Percentiles rank a stretch among this genome's conserved stretches.
phyloP scores from a whole-genome alignment of 108 stramenopile genomes.

The Nannochloropsis oceanica region DNA sequence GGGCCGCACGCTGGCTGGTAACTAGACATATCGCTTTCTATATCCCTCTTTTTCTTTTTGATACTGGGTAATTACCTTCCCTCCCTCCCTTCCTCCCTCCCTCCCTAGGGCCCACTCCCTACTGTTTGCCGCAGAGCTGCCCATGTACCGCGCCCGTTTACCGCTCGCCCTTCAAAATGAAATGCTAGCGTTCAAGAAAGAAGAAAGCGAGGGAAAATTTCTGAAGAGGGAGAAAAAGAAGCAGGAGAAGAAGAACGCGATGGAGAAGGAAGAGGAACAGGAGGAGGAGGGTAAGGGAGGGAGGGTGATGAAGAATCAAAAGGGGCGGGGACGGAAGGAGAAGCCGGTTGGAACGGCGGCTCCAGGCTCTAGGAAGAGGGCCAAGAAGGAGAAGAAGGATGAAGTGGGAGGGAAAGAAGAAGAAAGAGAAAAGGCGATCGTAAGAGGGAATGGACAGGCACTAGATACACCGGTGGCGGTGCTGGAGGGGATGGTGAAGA shows the following conservation, averaged over 20 bases:
- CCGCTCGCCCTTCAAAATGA: conserved; percentile 22
- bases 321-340: not conserved
- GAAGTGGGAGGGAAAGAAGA: not conserved
- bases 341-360: not conserved
- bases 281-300: not conserved
- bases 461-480: too few species aligned
- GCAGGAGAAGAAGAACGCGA: not conserved
- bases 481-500: too few species aligned
- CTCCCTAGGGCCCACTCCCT: conserved; percentile 68
- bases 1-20: conserved; percentile 74
- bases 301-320: not conserved
- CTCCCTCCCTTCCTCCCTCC: not conserved
- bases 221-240: conserved; percentile 1
- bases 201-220: conserved; percentile 30
- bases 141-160: conserved; percentile 25
- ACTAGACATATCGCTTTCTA: not conserved
- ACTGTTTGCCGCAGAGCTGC: conserved; percentile 79
- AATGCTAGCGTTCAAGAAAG: conserved; percentile 26
- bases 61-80: too few species aligned
- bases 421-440: not conserved
- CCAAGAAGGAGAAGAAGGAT: not conserved
- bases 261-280: not conserved
- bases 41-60: not conserved
- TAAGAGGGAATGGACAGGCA: too few species aligned
- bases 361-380: not conserved